A percentile compares a stretch with the other conserved stretches of the same genome.
phyloP scores from a whole-genome alignment of 306 rosid species.

The Cucurbita ficifolia region DNA sequence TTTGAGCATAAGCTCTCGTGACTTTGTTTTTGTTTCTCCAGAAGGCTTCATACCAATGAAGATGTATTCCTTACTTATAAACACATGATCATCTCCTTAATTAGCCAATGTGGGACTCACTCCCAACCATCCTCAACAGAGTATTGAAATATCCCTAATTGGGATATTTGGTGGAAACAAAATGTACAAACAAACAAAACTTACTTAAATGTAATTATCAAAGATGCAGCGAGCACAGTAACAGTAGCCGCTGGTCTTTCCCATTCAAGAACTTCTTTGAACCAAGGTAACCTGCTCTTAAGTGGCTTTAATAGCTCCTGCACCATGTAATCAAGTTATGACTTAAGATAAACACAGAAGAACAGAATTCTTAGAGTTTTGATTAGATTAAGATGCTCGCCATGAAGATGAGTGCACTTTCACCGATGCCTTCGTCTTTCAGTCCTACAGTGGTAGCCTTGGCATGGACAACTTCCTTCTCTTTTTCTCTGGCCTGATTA shows the following conservation, averaged over 20 bases:
- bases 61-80: no score
- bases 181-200: not conserved
- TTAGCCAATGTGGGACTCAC: no score
- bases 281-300: slow-evolving; percentile 23
- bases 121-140: not conserved
- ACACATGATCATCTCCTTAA: no score
- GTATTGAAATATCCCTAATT: not conserved
- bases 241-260: slow-evolving; percentile 49
- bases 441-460: slow-evolving; percentile 63
- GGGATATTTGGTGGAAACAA: not conserved
- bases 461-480: slow-evolving; percentile 52
- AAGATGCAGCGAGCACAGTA: slow-evolving; percentile 24
- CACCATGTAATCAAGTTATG: slow-evolving; percentile 4
- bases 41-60: no score
- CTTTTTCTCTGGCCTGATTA: slow-evolving; percentile 66
- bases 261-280: slow-evolving; percentile 52
- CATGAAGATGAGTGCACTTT: slow-evolving; percentile 38
- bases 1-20: no score
- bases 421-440: slow-evolving; percentile 71
- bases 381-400: slow-evolving; percentile 18
- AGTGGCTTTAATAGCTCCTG: slow-evolving; percentile 73
- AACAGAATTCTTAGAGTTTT: not conserved
- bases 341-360: not conserved
- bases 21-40: no score
- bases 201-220: slow-evolving; percentile 56